Conservation (phyloP, 768 basidiomycete species). For the Russula emetica region DNA sequence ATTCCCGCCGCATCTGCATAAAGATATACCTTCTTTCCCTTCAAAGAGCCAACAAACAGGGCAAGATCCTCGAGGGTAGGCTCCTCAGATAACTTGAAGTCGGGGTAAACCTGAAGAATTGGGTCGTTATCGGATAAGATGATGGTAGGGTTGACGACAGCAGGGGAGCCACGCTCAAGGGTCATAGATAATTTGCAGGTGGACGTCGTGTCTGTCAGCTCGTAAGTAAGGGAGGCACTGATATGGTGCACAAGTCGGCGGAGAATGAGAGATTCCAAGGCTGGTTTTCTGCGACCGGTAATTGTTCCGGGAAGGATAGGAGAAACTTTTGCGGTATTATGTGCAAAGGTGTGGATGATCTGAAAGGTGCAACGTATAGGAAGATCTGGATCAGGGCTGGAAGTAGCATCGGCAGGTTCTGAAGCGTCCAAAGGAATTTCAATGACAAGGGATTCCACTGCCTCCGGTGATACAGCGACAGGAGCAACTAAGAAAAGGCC, state of each 20-base stretch:
- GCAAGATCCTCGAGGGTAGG: constrained; percentile 76
- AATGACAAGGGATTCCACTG: constrained; percentile 4
- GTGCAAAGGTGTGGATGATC: constrained; percentile 47
- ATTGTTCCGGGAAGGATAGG: background rate
- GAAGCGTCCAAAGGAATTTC: constrained; percentile 25
- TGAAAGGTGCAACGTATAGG: constrained; percentile 56
- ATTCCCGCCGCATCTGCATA: constrained; percentile 83
- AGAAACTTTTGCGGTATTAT: constrained; percentile 12
- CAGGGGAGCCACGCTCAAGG: constrained; percentile 55
- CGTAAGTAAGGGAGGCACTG: constrained; percentile 42
- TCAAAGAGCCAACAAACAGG: constrained; percentile 74
- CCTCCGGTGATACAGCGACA: constrained; percentile 11
- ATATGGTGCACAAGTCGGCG: constrained; percentile 58
- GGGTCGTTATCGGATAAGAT: constrained; percentile 45
- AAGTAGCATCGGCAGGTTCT: constrained; percentile 15
- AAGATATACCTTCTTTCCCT: constrained; percentile 76
- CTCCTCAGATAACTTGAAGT: constrained; percentile 55
- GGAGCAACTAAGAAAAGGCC: constrained; percentile 58
- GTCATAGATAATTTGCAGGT: constrained; percentile 63
- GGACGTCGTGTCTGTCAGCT: constrained; percentile 42
- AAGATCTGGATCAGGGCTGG: constrained; percentile 32
- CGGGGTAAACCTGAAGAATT: constrained; percentile 45
- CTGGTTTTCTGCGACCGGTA: constrained; percentile 36
- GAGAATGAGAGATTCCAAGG: constrained; percentile 51
- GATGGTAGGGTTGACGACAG: constrained; percentile 40